Base-by-base conservation (phyloP, 106 monocot genomes). In the Hemerocallis citrina region DNA sequence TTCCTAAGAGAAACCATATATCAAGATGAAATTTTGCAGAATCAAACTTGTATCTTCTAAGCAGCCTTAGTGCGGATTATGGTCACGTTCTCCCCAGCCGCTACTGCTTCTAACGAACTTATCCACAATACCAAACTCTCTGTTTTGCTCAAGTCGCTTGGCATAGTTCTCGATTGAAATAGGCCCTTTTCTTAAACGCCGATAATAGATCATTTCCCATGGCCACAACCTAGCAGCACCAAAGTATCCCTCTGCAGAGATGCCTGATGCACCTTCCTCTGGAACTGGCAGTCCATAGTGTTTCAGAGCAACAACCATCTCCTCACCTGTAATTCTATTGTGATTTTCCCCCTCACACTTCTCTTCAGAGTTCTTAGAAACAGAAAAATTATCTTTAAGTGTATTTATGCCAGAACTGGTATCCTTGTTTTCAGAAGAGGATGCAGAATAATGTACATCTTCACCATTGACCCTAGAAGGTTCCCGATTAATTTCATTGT, bases 221-320 rank as follows among this genome's bases (percentile, higher is more conserved):
- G 84, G 84, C 89, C 89, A 89, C 51, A 84, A 13, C 42, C 77
- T 74, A 51, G 84, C 77, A 67, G 81, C 74, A 59, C 89, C 89
- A 52, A 84, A 81, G 52, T 81, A 84, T 24, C 49, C 31, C 34
- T 78, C 81, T 7, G 75, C 70, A 17, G 78, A 44, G 7, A 70
- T 29, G 9, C 54, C 74, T 11, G 32, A 35, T 23, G 66, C 67
- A 40, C 20, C 59, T 23, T 66, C 72, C 45, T 75, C 72, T 15
- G 51, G 66, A 28, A 57, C 42, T 33, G 50, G 39, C 25, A 78
- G 65, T 31, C 84, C 72, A 75, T 84, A 76, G 60, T 84, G 81
- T 61, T 56, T 78, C 45, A 78, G 64, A 66, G 58, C 80, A 24
- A 25, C 63, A 17, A 68, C 16, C 62, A 84, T 57, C 68, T 84